Base-by-base conservation (phyloP, 306 rosid species). In the Ormosia emarginata region DNA sequence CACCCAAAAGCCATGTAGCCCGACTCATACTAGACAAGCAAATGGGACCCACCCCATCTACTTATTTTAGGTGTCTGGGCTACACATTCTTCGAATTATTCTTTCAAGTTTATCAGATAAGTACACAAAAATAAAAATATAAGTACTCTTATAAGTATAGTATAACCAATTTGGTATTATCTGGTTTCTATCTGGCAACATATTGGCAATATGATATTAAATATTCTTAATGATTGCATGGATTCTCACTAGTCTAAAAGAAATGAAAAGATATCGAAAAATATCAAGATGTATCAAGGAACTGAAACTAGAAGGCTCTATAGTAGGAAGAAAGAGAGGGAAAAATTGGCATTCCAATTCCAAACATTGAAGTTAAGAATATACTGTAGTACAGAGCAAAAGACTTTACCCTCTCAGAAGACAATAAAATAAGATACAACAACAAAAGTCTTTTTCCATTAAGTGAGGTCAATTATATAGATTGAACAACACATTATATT, bases 61-160 rank as follows among this genome's bases (percentile, higher is more conserved):
- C 53, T 67, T 56, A 11, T 63, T 3, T 4, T 6, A 9, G n/a
- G 52, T 71, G 46, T 34, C 67, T 17, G 24, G 33, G 71, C 63
- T 13, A 64, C 57, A 64, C 75, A 74, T 9, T 68, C 40, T 65
- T 81, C 55, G 47, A 49, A n/a, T 41, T 81, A n/a, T 53, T 73
- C 71, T 32, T 50, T 37, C 24, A 37, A 70, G 74, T 49, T n/a
- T 62, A 70, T 70, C 30, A 49, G 40, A 78, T 8, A 72, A 56
- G 65, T 5, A 17, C 53, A 64, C 47, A 46, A 18, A 18, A 66
- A 36, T 17, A 18, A 59, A 41, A 58, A 8, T n/a, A 67, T 40
- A 61, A 71, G 47, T 49, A 63, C 30, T 34, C 13, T 30, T 11
- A 52, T 52, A 67, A 62, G 30, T 62, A 30, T 33, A 17, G 46